Conservation (phyloP, 192 early-diverging fungal species). For the Gigaspora rosea region DNA sequence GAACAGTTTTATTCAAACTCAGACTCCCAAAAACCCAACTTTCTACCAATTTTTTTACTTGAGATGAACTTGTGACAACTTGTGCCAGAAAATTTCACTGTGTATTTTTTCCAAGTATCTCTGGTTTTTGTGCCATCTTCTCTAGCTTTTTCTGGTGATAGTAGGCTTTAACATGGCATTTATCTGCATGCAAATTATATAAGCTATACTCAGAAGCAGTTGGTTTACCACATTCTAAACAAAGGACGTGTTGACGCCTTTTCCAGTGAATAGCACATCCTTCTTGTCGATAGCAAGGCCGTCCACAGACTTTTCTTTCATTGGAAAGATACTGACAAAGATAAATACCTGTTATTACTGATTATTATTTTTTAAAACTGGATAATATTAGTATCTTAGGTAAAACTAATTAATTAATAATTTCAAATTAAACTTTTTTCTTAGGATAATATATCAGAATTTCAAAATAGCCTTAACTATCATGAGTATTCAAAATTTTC, state of each 20-base stretch:
- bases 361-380: neutral
- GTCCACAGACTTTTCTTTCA: neutral
- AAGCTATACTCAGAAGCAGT: slow-evolving; percentile 3
- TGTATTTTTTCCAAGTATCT: neutral
- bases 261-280: slow-evolving; percentile 19
- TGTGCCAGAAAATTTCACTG: neutral
- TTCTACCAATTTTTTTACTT: neutral
- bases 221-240: slow-evolving; percentile 13
- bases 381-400: neutral
- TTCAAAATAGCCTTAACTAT: slow-evolving; percentile 2
- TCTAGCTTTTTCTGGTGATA: slow-evolving; percentile 12
- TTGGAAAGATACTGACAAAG: slow-evolving; percentile 5
- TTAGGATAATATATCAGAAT: slow-evolving; percentile 17
- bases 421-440: slow-evolving; percentile 28
- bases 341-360: slow-evolving; percentile 4
- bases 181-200: slow-evolving; percentile 15
- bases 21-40: too few species aligned
- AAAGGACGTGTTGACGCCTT: neutral
- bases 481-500: neutral
- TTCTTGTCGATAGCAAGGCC: neutral
- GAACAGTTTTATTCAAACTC: neutral
- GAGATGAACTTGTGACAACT: neutral
- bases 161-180: slow-evolving; percentile 2
- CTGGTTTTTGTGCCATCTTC: slow-evolving; percentile 18
- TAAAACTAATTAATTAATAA: slow-evolving; percentile 25